Evolutionary conservation across 805 yeast genomes (phyloP), one percentile per base, ranked within the genome.

Genomic region (Suhomyces canberraensis): DNA sequence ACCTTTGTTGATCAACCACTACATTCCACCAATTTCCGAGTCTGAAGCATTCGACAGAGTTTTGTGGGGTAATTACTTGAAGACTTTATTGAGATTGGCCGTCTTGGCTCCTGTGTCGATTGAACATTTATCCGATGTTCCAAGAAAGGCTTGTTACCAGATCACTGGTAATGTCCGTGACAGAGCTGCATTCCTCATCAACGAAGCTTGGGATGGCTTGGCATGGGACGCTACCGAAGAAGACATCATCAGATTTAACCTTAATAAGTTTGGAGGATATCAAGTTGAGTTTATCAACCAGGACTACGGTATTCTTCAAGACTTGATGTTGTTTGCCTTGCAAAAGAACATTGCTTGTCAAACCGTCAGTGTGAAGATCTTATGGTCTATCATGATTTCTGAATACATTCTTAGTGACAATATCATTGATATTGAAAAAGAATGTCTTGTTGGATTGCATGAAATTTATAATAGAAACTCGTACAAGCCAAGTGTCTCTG

Each of bases 301-400:
- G 27, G 82, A 79, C 40, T 76, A 76, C 38, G 73, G 79, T 24
- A 70, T 87, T 18, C 61, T 86, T 28, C 76, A 76, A 34, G 84
- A 81, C 37, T 58, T 88, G 39, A 68, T 83, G 64, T 69, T 81
- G 29, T 75, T 83, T 52, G 79, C 84, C 31, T 69, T 86, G 47
- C 95, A 85, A 52, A 66, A 79, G 46, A 79, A 84, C 54, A 58
- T 73, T 4, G 64, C 63, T 18, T 79, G 89, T 50, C 81, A 79
- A 47, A 60, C 64, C 20, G 75, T 78, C 17, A 81, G 90, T 44
- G 81, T 76, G 20, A 73, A 77, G 47, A 69, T 86, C 15, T 54
- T 87, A 28, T 84, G 90, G 88, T 69, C 85, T 1, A 71, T 82
- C 38, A 68, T 83, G 50, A 77, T 82, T n/a, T 68, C 81, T 6